Evolutionary conservation across 2,329 filamentous ascomycete genomes (phyloP), one percentile per base, ranked within the genome.

Genomic region (Delphinella strobiligena): DNA sequence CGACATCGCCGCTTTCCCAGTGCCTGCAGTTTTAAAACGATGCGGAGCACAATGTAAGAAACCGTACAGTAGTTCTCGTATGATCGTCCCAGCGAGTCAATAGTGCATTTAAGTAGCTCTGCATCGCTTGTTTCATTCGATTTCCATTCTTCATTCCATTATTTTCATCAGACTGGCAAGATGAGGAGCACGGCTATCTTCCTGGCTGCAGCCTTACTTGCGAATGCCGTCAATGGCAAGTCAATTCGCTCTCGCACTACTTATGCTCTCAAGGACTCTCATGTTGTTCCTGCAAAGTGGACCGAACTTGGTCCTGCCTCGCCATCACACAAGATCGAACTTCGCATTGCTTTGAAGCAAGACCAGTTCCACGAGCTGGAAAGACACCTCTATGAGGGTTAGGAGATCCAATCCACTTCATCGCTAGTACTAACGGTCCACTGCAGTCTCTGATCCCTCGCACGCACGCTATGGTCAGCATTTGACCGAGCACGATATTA

Each of bases 341-440:
- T 78, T 34, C 67, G 74, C 36, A 76, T 78, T 50, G 74, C 69
- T 19, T 53, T 78, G 44, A 75, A 70, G 61, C 74, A 78, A 52
- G 61, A 64, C 42, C 67, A 69, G 32, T 73, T 75, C 41, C 62
- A 64, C 14, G 67, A 70, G 46, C 58, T 78, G 15, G 71, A 76
- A 52, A 62, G 64, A 44, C 71, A 75, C 47, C 59, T 77, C 4
- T 61, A 65, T 41, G 64, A 74, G 55, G 63, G 66, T 68, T 54
- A 46, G 51, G 34, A 35, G 30, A 2, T 9, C 3, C 12, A 18
- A 10, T 2, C 12, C 27, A 12, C 7, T 12, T 27, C n/a, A 19
- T 19, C 39, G 9, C 32, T 19, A 16, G n/a, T 12, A 29, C 36
- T 31, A 22, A 43, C 29, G 16, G 14, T 7, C 7, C 34, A 10